Conservation (phyloP, 345 rosid genomes). For the Eutrema japonicum region DNA sequence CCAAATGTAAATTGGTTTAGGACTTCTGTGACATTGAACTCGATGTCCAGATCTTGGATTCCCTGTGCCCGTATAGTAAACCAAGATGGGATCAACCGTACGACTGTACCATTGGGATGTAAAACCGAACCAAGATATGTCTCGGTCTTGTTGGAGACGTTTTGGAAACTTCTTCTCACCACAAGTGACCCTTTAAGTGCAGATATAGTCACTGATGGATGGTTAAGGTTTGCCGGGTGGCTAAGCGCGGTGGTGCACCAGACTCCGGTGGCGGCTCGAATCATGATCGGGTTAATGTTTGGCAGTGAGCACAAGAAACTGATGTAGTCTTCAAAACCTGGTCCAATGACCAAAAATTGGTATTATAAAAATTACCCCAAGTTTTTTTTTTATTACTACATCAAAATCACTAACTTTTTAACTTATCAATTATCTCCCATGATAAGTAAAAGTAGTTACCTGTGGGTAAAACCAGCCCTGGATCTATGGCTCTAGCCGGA, state of each 20-base stretch:
- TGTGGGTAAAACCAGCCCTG: conserved; percentile 72
- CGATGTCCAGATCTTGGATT: conserved; percentile 57
- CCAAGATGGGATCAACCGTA: conserved; percentile 61
- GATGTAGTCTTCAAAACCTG: conserved; percentile 70
- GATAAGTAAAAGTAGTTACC: conserved; percentile 42
- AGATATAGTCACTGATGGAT: conserved; percentile 76
- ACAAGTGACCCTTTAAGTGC: conserved; percentile 47
- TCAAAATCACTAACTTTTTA: background rate
- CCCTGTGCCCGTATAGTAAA: conserved; percentile 56
- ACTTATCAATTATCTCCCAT: background rate
- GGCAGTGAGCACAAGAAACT: conserved; percentile 78
- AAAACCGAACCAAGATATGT: conserved; percentile 57
- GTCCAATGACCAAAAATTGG: conserved; percentile 1
- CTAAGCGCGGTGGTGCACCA: conserved; percentile 50
- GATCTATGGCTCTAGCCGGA: conserved; percentile 72
- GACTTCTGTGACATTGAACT: conserved; percentile 51
- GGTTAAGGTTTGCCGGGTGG: conserved; percentile 74
- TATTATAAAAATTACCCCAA: background rate
- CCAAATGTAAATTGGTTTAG: conserved; percentile 61
- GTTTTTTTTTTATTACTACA: background rate
- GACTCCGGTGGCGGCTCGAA: conserved; percentile 60
- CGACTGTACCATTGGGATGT: conserved; percentile 66
- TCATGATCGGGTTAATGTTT: conserved; percentile 34
- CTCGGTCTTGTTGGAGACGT: conserved; percentile 57
- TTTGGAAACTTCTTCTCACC: conserved; percentile 61